A percentile compares a stretch with the other conserved stretches of the same genome.
These are phyloP conservation scores for Aspergillus viridinutans DNA, from an alignment of 2,329 filamentous ascomycete species.

Conservation along the genomic window DNA sequence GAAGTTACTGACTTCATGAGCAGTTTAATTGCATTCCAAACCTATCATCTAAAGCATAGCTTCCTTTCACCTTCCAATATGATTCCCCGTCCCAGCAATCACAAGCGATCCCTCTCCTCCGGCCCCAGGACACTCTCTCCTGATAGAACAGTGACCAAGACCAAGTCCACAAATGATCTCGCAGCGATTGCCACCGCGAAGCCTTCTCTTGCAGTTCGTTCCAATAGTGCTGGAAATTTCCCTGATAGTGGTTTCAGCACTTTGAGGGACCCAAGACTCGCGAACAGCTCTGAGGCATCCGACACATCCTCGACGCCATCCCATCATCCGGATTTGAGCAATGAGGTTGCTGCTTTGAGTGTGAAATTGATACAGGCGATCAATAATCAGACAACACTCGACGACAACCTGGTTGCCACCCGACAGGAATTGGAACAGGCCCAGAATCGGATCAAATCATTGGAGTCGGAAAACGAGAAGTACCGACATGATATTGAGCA, in stretches of 20 bases:
- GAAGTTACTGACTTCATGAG: conserved; percentile 11
- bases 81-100: conserved; percentile 31
- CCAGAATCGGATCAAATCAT: conserved; percentile 59
- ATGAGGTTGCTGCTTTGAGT: conserved; percentile 83
- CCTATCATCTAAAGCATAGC: conserved; percentile 31
- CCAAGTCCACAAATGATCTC: conserved; percentile 43
- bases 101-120: conserved; percentile 37
- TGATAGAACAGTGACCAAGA: conserved; percentile 38
- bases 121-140: conserved; percentile 32
- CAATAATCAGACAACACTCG: conserved; percentile 88
- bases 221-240: conserved; percentile 27
- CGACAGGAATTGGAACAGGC: conserved; percentile 77
- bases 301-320: conserved; percentile 30
- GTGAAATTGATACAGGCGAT: conserved; percentile 97
- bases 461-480: conserved; percentile 67
- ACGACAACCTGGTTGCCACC: conserved; percentile 79
- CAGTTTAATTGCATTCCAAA: conserved; percentile 39
- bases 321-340: conserved; percentile 58
- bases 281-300: conserved; percentile 33
- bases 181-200: conserved; percentile 30
- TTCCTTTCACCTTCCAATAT: conserved; percentile 37
- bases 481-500: conserved; percentile 66
- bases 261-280: conserved; percentile 42
- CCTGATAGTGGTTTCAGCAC: conserved; percentile 43
- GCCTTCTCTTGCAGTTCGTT: conserved; percentile 17